A percentile compares a stretch with the other conserved stretches of the same genome.
Conservation (phyloP, 2,329 filamentous ascomycete genomes). For the Diaporthe eres region DNA sequence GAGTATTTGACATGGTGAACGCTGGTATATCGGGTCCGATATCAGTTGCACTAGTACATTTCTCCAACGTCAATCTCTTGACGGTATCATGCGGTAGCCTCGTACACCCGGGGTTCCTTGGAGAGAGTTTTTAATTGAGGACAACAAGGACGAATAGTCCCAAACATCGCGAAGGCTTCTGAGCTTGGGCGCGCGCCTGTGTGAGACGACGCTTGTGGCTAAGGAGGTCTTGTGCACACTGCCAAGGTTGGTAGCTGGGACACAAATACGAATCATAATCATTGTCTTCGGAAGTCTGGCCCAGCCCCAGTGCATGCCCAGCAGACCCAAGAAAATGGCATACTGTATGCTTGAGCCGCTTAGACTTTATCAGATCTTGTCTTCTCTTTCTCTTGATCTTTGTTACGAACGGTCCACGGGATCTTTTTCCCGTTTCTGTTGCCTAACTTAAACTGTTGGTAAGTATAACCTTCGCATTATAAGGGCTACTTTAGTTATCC, state of each 20-base stretch:
- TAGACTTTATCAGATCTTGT: neutral
- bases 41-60: neutral
- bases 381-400: neutral
- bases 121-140: neutral
- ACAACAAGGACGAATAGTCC: neutral
- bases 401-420: neutral
- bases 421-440: no score
- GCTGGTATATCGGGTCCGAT: slow-evolving; percentile 4
- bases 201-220: slow-evolving; percentile 20
- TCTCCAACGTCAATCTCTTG: slow-evolving; percentile 26
- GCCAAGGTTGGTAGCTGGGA: slow-evolving; percentile 12
- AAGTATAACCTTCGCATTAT: no score
- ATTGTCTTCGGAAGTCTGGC: neutral
- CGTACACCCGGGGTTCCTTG: neutral
- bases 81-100: neutral
- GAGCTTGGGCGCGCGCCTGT: neutral
- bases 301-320: neutral
- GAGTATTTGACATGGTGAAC: neutral
- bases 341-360: neutral
- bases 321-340: neutral
- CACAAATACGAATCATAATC: slow-evolving; percentile 5
- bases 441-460: no score
- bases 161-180: neutral
- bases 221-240: neutral
- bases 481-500: no score